A percentile compares a stretch with the other conserved stretches of the same genome.
These are phyloP conservation scores for Lumnitzera racemosa DNA, from an alignment of 345 rosid genomes.

Conservation along the genomic window DNA sequence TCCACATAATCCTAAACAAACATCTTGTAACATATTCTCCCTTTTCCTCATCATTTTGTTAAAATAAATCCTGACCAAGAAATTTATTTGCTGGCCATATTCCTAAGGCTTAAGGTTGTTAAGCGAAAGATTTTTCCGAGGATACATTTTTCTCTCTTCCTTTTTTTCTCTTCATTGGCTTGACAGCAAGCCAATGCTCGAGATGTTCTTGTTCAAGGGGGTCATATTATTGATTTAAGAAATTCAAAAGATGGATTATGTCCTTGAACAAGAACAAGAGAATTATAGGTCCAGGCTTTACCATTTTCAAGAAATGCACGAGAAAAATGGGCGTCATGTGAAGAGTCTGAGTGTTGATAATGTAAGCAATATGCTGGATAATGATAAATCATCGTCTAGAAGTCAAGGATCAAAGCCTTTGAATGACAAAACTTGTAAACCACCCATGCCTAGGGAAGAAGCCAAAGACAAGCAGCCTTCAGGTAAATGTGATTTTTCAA, in stretches of 20 bases:
- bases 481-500: conserved; percentile 11
- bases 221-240: background rate
- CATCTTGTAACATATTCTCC: too few species aligned
- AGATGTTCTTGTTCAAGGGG: too few species aligned
- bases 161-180: too few species aligned
- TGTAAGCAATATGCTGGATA: conserved; percentile 20
- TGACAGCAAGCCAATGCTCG: background rate
- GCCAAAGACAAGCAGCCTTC: conserved; percentile 13
- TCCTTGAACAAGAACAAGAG: conserved; percentile 51
- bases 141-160: too few species aligned
- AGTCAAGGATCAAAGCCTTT: conserved; percentile 19
- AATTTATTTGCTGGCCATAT: too few species aligned
- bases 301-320: conserved; percentile 51
- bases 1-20: too few species aligned
- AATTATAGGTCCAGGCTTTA: conserved; percentile 44
- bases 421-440: conserved; percentile 14
- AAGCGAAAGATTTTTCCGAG: too few species aligned
- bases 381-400: conserved; percentile 13
- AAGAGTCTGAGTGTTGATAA: conserved; percentile 46
- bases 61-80: too few species aligned
- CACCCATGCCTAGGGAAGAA: conserved; percentile 16
- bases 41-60: too few species aligned
- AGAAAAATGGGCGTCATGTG: conserved; percentile 23
- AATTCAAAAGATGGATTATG: conserved; percentile 33
- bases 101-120: too few species aligned